Conservation (phyloP, 352 stramenopile genomes). For the Phytopythium mirpurense region DNA sequence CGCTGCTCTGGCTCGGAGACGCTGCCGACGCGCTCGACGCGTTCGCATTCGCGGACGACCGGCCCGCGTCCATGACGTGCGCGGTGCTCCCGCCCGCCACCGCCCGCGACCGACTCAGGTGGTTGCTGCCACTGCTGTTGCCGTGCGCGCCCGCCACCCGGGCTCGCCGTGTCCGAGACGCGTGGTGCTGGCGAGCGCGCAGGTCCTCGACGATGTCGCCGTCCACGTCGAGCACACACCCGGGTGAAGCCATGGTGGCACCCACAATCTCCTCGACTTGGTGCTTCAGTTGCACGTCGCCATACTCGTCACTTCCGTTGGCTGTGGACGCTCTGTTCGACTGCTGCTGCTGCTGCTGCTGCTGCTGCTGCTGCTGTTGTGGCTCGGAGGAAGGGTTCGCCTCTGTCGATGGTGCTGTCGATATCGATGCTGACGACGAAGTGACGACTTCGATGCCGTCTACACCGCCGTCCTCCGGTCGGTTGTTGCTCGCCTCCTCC, state of each 20-base stretch:
- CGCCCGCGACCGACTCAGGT: slow-evolving; percentile 18
- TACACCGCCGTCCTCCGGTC: slow-evolving; percentile 21
- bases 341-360: neutral
- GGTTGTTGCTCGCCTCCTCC: slow-evolving; percentile 26
- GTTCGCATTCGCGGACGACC: slow-evolving; percentile 24
- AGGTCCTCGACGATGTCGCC: slow-evolving; percentile 77
- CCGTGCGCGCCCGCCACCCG: slow-evolving; percentile 14
- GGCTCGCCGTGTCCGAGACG: slow-evolving; percentile 14
- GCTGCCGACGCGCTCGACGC: slow-evolving; percentile 40
- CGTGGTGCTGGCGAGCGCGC: slow-evolving; percentile 39
- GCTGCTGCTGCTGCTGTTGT: neutral
- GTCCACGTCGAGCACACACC: slow-evolving; percentile 74
- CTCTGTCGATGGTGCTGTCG: slow-evolving; percentile 5
- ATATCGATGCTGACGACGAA: slow-evolving; percentile 2
- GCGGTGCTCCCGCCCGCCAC: slow-evolving; percentile 14
- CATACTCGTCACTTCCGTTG: slow-evolving; percentile 20
- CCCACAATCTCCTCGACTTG: slow-evolving; percentile 80
- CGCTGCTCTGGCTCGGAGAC: slow-evolving; percentile 32
- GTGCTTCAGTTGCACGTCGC: slow-evolving; percentile 54
- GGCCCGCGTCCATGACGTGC: slow-evolving; percentile 30
- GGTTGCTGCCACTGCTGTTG: slow-evolving; percentile 4
- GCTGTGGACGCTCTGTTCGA: neutral
- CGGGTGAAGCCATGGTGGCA: slow-evolving; percentile 64
- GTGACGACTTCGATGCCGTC: slow-evolving; percentile 8
- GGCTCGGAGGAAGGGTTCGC: neutral